Percentiles rank a stretch among this genome's conserved stretches.
Evolutionary conservation across 768 basidiomycete genomes (phyloP).

Genomic region (Mycena rosella): DNA sequence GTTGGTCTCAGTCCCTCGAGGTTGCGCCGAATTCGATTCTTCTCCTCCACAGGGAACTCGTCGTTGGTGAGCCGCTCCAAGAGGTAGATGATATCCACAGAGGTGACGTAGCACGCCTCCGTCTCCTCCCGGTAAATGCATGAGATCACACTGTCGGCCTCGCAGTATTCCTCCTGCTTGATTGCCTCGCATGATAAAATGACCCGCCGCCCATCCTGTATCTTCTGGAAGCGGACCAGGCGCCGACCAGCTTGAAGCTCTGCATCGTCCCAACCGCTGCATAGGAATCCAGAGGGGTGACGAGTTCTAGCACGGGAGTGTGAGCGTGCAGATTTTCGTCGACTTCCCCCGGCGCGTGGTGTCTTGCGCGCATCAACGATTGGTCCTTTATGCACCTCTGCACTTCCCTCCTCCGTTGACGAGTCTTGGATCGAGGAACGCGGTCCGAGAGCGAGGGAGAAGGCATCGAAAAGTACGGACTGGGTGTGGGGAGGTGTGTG

Average conservation of each 20-base stretch:
- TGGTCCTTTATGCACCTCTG: slow-evolving; percentile 51
- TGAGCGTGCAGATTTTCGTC: slow-evolving; percentile 60
- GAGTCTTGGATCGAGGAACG: slow-evolving; percentile 31
- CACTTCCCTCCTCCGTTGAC: slow-evolving; percentile 20
- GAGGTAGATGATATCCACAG: slow-evolving; percentile 95
- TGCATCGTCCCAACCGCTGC: slow-evolving; percentile 69
- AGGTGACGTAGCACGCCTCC: slow-evolving; percentile 89
- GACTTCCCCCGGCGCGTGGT: slow-evolving; percentile 42
- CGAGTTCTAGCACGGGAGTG: slow-evolving; percentile 71
- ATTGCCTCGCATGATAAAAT: slow-evolving; percentile 85
- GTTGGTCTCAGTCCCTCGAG: slow-evolving; percentile 92
- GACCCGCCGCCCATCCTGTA: slow-evolving; percentile 82
- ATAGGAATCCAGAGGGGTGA: slow-evolving; percentile 69
- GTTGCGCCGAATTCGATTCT: slow-evolving; percentile 95
- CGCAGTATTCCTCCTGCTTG: slow-evolving; percentile 76
- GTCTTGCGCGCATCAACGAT: slow-evolving; percentile 58
- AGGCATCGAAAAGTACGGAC: slow-evolving; percentile 28
- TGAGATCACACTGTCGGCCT: slow-evolving; percentile 87
- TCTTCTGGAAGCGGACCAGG: slow-evolving; percentile 87
- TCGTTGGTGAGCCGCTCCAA: slow-evolving; percentile 84
- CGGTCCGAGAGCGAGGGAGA: slow-evolving; percentile 40
- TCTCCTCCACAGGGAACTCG: slow-evolving; percentile 93
- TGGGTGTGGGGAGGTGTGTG: slow-evolving; percentile 34
- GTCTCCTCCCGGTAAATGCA: slow-evolving; percentile 91
- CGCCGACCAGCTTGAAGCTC: slow-evolving; percentile 81